These are phyloP conservation scores for Ophiocordyceps polyrhachis-furcata DNA, from an alignment of 2,329 filamentous ascomycete genomes.

Conservation along the genomic window DNA sequence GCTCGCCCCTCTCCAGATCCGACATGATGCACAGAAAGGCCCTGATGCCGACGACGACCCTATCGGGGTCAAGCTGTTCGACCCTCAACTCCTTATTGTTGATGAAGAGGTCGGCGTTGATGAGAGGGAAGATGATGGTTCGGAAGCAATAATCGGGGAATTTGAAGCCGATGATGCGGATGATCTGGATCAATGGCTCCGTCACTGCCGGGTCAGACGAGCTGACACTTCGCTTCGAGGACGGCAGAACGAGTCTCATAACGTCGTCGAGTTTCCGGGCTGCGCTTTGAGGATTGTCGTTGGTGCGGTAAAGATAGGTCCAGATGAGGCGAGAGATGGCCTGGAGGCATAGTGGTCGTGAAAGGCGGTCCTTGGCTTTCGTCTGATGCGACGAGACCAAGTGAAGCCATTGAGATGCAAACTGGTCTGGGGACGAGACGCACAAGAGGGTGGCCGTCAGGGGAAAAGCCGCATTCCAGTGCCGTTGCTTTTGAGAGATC, in stretches of 20 bases:
- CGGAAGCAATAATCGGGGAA: conserved; percentile 87
- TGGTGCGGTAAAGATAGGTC: conserved; percentile 80
- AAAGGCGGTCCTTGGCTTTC: conserved; percentile 66
- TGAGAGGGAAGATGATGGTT: conserved; percentile 81
- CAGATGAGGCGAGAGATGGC: conserved; percentile 80
- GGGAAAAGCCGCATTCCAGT: conserved; percentile 81
- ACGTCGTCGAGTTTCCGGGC: conserved; percentile 79
- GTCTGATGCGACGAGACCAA: conserved; percentile 60
- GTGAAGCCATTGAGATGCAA: conserved; percentile 72
- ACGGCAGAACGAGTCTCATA: conserved; percentile 63
- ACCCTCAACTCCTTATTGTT: conserved; percentile 62
- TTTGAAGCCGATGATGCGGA: conserved; percentile 85
- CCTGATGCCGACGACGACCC: conserved; percentile 91
- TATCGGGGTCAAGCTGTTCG: conserved; percentile 86
- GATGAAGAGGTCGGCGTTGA: conserved; percentile 79
- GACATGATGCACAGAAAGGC: conserved; percentile 87
- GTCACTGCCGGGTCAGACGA: conserved; percentile 70
- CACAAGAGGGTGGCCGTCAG: conserved; percentile 76
- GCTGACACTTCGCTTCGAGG: conserved; percentile 60
- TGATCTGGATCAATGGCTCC: conserved; percentile 82
- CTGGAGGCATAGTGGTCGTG: conserved; percentile 64
- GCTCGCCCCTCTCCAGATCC: conserved; percentile 72
- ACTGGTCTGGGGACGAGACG: conserved; percentile 68
- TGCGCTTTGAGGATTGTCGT: conserved; percentile 48
- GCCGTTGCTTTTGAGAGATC: conserved; percentile 78